Evolutionary conservation across 2,329 filamentous ascomycete species (phyloP).

Genomic region (Fusarium illudens): DNA sequence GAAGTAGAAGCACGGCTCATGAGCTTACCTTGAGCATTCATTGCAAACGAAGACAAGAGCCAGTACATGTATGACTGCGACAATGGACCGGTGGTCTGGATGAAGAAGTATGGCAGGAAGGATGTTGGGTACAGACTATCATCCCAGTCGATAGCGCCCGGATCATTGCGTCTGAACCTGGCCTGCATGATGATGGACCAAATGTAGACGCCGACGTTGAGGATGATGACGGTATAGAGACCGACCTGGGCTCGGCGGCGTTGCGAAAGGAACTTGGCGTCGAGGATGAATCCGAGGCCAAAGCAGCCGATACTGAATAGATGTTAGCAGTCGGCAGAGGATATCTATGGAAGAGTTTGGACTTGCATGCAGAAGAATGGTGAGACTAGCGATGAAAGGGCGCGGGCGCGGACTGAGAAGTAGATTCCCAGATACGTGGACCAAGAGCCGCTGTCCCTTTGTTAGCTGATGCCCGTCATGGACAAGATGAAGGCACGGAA

Average conservation of each 20-base stretch:
- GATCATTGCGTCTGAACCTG: constrained; percentile 49
- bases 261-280: constrained; percentile 50
- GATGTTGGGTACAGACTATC: constrained; percentile 52
- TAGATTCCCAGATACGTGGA: constrained; percentile 4
- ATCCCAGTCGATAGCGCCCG: constrained; percentile 57
- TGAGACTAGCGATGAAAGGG: constrained; percentile 34
- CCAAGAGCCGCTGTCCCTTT: constrained; percentile 1
- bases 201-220: constrained; percentile 58
- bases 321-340: not conserved
- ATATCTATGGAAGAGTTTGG: not conserved
- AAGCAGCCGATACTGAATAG: constrained; percentile 53
- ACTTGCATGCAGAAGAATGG: constrained; percentile 59
- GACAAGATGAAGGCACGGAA: not conserved
- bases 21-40: not conserved
- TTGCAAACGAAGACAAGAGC: constrained; percentile 52
- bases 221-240: constrained; percentile 54
- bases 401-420: constrained; percentile 16
- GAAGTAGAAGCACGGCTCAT: not conserved
- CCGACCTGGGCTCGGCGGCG: constrained; percentile 56
- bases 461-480: not conserved
- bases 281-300: constrained; percentile 56
- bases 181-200: constrained; percentile 59
- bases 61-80: constrained; percentile 57
- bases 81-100: constrained; percentile 50
- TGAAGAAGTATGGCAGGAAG: constrained; percentile 59